These are phyloP conservation scores for Colletotrichum musae DNA, from an alignment of 2,329 filamentous ascomycete genomes.

Conservation along the genomic window DNA sequence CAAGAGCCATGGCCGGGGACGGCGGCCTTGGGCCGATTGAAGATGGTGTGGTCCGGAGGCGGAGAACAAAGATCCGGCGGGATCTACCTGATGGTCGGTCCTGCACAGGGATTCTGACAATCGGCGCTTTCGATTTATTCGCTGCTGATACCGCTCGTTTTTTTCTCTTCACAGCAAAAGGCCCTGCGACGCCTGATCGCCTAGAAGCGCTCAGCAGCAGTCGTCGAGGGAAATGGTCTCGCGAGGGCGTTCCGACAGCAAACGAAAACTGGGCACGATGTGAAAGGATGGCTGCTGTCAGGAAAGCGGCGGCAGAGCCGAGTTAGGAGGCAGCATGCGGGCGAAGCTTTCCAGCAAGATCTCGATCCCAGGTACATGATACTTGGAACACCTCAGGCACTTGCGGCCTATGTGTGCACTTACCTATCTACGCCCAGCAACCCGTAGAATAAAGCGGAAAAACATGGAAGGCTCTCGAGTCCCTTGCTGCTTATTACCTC, in stretches of 20 bases:
- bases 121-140: neutral
- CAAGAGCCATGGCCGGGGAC: slow-evolving; percentile 67
- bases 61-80: slow-evolving; percentile 16
- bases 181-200: slow-evolving; percentile 8
- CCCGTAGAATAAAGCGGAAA: neutral
- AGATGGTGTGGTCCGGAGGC: slow-evolving; percentile 3
- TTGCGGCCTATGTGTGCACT: neutral
- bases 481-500: neutral
- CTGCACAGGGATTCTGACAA: neutral
- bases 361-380: slow-evolving; percentile 20
- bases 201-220: slow-evolving; percentile 17
- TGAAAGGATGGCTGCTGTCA: slow-evolving; percentile 7
- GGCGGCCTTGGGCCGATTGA: neutral
- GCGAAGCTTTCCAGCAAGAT: slow-evolving; percentile 28
- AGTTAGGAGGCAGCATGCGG: neutral
- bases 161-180: neutral
- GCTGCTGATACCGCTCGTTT: neutral
- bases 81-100: neutral
- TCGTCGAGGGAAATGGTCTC: neutral
- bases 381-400: neutral
- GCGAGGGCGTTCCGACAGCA: neutral
- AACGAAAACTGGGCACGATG: neutral
- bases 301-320: neutral
- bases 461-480: neutral
- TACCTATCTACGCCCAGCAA: neutral